Percentiles rank a stretch among this genome's conserved stretches.
Conservation (phyloP, 106 monocot species). For the Apostasia shenzhenica region DNA sequence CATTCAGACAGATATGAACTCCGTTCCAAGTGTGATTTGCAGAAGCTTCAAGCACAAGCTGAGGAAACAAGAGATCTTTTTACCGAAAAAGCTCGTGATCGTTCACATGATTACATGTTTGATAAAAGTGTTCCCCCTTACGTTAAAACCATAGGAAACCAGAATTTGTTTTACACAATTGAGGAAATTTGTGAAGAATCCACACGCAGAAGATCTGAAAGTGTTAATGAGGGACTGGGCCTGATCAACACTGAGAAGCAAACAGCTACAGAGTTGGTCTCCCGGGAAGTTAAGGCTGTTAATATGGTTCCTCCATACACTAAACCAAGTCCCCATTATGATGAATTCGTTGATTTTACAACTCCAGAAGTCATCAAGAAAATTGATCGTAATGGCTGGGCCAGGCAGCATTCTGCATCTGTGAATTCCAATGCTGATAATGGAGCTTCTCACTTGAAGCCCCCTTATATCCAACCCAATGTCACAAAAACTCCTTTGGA, state of each 20-base stretch:
- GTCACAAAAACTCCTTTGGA: neutral
- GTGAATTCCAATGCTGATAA: slow-evolving; percentile 10
- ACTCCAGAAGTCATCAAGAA: neutral
- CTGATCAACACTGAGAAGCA: slow-evolving; percentile 12
- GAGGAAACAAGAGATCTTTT: slow-evolving; percentile 46
- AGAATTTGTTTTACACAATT: slow-evolving; percentile 8
- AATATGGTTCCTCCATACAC: slow-evolving; percentile 39
- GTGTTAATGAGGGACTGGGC: slow-evolving; percentile 5
- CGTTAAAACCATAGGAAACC: slow-evolving; percentile 10
- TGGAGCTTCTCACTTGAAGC: slow-evolving; percentile 16
- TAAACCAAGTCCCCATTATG: slow-evolving; percentile 1
- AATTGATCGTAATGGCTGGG: slow-evolving; percentile 8
- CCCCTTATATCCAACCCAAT: slow-evolving; percentile 45
- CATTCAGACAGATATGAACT: slow-evolving; percentile 6
- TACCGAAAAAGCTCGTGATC: slow-evolving; percentile 12
- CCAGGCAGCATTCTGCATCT: neutral
- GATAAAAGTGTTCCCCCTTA: neutral
- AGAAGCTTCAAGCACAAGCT: slow-evolving; percentile 13
- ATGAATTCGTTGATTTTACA: neutral
- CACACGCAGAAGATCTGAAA: neutral
- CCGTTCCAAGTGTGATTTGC: neutral
- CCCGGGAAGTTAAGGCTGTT: slow-evolving; percentile 10
- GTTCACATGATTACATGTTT: slow-evolving; percentile 2
- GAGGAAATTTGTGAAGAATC: slow-evolving; percentile 1
- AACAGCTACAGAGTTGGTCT: slow-evolving; percentile 6